Percentiles rank a stretch among this genome's conserved stretches.
Conservation (phyloP, 106 monocot species). For the Dendrobium officinale region DNA sequence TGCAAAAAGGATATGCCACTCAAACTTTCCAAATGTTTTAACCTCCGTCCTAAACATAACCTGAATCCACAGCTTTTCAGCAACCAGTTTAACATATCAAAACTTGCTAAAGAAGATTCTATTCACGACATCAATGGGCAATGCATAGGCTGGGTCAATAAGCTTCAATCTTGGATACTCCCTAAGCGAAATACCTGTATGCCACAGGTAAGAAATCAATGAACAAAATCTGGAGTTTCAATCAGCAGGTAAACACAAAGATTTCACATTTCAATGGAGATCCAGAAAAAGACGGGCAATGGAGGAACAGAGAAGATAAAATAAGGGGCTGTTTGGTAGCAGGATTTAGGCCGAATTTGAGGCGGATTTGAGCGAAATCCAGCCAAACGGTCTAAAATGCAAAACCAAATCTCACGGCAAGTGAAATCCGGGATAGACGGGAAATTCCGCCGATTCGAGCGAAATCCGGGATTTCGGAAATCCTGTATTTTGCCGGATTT, state of each 20-base stretch:
- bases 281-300: background rate
- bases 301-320: background rate
- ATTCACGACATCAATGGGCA: conserved; percentile 92
- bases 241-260: background rate
- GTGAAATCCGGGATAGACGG: too few species aligned
- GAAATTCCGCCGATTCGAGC: too few species aligned
- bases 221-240: background rate
- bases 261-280: background rate
- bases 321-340: background rate
- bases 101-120: conserved; percentile 56
- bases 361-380: too few species aligned
- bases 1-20: too few species aligned
- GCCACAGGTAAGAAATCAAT: background rate
- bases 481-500: too few species aligned
- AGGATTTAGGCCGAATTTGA: too few species aligned
- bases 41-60: too few species aligned
- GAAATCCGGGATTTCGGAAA: too few species aligned
- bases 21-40: too few species aligned
- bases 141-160: conserved; percentile 90
- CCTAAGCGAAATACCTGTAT: conserved; percentile 79
- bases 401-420: too few species aligned
- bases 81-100: background rate
- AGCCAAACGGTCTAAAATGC: too few species aligned
- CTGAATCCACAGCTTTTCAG: too few species aligned
- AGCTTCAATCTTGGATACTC: conserved; percentile 87